These are phyloP conservation scores for Epichloe sylvatica DNA, from an alignment of 2,329 filamentous ascomycete species.

Conservation along the genomic window DNA sequence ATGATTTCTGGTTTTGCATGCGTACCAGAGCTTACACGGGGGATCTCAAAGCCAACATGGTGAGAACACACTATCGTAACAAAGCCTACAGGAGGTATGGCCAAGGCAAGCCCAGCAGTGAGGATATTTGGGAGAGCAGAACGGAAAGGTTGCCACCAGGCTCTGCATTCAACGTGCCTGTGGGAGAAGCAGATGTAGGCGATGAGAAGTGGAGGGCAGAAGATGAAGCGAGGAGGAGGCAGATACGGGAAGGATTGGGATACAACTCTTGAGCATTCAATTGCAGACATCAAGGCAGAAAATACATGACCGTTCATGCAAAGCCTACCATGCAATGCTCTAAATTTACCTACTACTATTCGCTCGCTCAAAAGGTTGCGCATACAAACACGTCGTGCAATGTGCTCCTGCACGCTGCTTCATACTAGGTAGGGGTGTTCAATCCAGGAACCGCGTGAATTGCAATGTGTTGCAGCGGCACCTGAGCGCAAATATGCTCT, in stretches of 20 bases:
- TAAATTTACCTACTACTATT: no score
- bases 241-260: conserved; percentile 21
- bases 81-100: conserved; percentile 53
- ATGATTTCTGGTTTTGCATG: conserved; percentile 98
- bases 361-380: no score
- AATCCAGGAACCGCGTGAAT: no score
- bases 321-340: no score
- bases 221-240: conserved; percentile 20
- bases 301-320: no score
- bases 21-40: conserved; percentile 52
- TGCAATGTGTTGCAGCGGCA: no score
- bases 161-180: conserved; percentile 28
- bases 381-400: no score
- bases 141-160: conserved; percentile 41
- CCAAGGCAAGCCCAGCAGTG: conserved; percentile 54
- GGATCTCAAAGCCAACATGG: conserved; percentile 43
- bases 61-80: conserved; percentile 54
- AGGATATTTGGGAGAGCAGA: conserved; percentile 79
- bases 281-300: no score
- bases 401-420: no score
- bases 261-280: conserved; percentile 9
- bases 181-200: conserved; percentile 23
- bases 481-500: no score
- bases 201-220: conserved; percentile 31
- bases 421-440: no score